Base-by-base conservation (phyloP, 2,329 filamentous ascomycete genomes). In the Colletotrichum melonis region DNA sequence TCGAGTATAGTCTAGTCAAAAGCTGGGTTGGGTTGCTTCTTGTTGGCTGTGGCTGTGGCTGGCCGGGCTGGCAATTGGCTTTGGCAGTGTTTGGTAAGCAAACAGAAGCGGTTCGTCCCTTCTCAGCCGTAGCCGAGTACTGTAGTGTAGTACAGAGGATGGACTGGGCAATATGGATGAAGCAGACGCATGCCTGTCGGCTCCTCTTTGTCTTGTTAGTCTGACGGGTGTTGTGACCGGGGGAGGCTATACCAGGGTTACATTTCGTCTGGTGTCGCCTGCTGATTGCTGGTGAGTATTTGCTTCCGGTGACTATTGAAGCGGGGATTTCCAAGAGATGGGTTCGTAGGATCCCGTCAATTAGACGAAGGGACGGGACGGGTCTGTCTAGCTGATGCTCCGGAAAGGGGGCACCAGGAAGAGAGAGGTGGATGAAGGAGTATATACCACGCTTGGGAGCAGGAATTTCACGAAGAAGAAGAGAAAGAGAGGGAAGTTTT, bases 281-380 rank as follows among this genome's bases (percentile, higher is more conserved):
- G 57, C 52, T 72, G 69, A 68, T 54, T 46, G 28, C 64, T 38
- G 19, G 26, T 30, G 35, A 42, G 9, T 63, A 24, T 46, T 56
- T 49, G 30, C 55, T 46, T 30, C 24, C 42, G 69, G 59, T 58
- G 58, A 58, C 35, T 58, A 30, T 42, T 32, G 32, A 69, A 58
- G 38, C 58, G 22, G 69, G 57, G 67, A 56, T 35, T 16, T 38
- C 26, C 28, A 35, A 63, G 7, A 58, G 24, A 63, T 59, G 69
- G 42, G 38, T 32, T 69, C 30, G 11, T 30, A 38, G 52, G 42
- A 69, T 70, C 70, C 68, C 70, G 55, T 73, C 67, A 72, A 73
- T 73, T 65, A 62, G 69, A 68, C 42, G 30, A 38, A 69, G 67
- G 67, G 24, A 64, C 30, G 59, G 60, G 60, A 35, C 12, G 26